phyloP scores from a whole-genome alignment of 495 filamentous ascomycete genomes.

The Xanthoparmelia taractica region DNA sequence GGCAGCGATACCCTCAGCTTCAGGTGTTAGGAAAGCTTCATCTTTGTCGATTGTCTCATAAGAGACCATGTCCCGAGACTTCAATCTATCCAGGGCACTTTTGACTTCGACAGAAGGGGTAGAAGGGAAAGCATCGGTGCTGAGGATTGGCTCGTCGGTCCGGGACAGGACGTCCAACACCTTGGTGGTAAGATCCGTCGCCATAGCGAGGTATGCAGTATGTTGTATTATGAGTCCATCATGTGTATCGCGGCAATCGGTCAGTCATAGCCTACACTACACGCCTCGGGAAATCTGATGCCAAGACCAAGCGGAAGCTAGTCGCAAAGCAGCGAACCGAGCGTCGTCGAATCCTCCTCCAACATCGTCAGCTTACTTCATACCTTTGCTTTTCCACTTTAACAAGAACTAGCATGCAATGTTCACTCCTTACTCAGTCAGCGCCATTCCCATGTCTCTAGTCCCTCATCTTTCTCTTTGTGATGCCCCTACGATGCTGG shows the following conservation, averaged over 20 bases:
- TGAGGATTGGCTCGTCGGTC: constrained; percentile 57
- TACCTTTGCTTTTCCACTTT: neutral
- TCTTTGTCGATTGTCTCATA: constrained; percentile 79
- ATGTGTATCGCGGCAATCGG: neutral
- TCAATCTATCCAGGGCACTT: constrained; percentile 77
- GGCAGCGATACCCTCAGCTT: constrained; percentile 67
- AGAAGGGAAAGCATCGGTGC: constrained; percentile 68
- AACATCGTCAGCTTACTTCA: neutral
- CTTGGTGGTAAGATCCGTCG: constrained; percentile 24
- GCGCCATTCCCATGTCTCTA: constrained; percentile 13
- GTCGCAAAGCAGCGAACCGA: neutral
- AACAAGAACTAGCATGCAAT: constrained; percentile 8
- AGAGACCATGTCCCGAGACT: constrained; percentile 72
- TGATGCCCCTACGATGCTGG: constrained; percentile 20
- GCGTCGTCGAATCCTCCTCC: neutral
- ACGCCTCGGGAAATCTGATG: constrained; percentile 2
- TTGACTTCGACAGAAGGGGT: constrained; percentile 66
- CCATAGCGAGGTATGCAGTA: neutral
- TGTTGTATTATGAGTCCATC: neutral
- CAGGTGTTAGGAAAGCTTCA: constrained; percentile 65
- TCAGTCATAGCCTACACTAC: neutral
- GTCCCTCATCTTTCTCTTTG: constrained; percentile 5
- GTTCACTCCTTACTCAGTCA: neutral
- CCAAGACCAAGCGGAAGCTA: constrained; percentile 6
- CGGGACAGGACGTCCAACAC: constrained; percentile 61